Evolutionary conservation across 352 stramenopile genomes (phyloP), one percentile per base, ranked within the genome.

Genomic region (Phytophthora europaea): DNA sequence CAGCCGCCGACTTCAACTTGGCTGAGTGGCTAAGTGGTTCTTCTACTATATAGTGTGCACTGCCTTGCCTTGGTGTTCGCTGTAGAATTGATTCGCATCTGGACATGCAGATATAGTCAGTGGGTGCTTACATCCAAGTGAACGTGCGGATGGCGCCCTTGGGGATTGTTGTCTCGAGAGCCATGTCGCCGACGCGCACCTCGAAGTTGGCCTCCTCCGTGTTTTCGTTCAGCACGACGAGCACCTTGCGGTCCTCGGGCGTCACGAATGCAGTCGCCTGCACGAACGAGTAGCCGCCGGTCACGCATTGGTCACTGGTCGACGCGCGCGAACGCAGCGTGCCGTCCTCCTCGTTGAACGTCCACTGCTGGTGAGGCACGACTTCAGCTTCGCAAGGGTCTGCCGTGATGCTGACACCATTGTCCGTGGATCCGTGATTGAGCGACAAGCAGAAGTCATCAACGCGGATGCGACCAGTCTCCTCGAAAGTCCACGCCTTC

Each of bases 151-250:
- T 96, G 26, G 81, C 87, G 33, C 83, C 76, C 18, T 65, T 60
- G 15, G 86, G 86, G 23, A 96, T 72, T 8, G 76, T 84, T 28
- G 85, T 90, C 34, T 84, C 67, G 33, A 94, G 57, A n/a, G 73
- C 72, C 22, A 72, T 54, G 31, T 72, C 84, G 16, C 74, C 81
- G 54, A 84, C 78, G 23, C 86, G 76, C 40, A 96, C 61, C 58
- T 89, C 80, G 33, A 96, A 94, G 34, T 81, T 59, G 0, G 83
- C 86, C 20, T 86, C 78, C 61, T 94, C 88, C 26, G 87, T 91
- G 79, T 96, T 95, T 59, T 95, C 88, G 67, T 96, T 96, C 65
- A 96, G 74, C 34, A 95, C 86, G 13, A 96, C 88, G 57, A 93
- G 76, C 36, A 96, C 87, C 59, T 86, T 94, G 57, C 83, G 84